Base-by-base conservation (phyloP, 1,284 basidiomycete species). In the Tranzscheliella williamsii region DNA sequence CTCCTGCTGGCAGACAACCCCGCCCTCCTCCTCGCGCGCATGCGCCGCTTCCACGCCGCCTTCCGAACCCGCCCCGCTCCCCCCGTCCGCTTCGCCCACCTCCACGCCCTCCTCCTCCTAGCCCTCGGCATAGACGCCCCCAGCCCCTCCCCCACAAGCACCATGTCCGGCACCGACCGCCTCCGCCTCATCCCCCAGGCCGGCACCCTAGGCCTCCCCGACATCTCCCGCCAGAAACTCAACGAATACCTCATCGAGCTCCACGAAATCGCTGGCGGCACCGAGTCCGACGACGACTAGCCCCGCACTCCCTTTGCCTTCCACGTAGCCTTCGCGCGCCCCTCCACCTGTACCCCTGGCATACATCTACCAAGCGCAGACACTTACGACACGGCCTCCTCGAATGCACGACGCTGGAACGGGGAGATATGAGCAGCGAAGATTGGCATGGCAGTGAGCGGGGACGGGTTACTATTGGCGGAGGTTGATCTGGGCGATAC, bases 241-340 rank as follows among this genome's bases (percentile, higher is more conserved):
- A 70, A 72, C 51, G 71, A 73, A 26, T 70, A 69, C 24, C 47
- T 73, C 16, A 72, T 73, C 40, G 71, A 73, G 37, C 40, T 73
- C 17, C 71, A 73, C 55, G 54, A 70, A 40, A 38, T 66, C 5
- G 68, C 42, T 4, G 57, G 48, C 7, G 49, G 42, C 4, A 24
- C 47, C 20, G 40, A 55, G 16, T 39, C 39, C 17, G 60, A 57
- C 39, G 52, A 62, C 27, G 27, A 20, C 29, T 41, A 29, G 6
- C n/a, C n/a, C n/a, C n/a, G n/a, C n/a, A n/a, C n/a, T n/a, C n/a
- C n/a, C n/a, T n/a, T n/a, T n/a, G n/a, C n/a, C n/a, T n/a, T n/a
- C n/a, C n/a, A n/a, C n/a, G n/a, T n/a, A n/a, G n/a, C n/a, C n/a
- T n/a, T n/a, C n/a, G n/a, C n/a, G n/a, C n/a, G n/a, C n/a, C n/a